phyloP scores from a whole-genome alignment of 805 yeast genomes.

The Candida maesae region DNA sequence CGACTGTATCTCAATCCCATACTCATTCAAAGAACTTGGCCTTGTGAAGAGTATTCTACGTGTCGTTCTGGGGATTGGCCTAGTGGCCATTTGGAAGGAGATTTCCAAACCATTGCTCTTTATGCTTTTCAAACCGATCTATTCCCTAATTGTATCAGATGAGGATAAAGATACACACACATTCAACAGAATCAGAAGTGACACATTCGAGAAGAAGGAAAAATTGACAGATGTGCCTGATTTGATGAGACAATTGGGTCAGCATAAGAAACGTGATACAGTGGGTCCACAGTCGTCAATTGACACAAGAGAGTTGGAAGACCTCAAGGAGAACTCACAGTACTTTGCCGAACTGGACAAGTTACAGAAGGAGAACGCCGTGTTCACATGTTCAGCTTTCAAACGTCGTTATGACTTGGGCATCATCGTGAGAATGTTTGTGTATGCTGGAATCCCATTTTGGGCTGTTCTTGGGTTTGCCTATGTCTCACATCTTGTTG shows the following conservation, averaged over 20 bases:
- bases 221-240: slow-evolving; percentile 19
- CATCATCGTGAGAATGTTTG: slow-evolving; percentile 68
- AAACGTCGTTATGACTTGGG: slow-evolving; percentile 68
- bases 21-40: slow-evolving; percentile 40
- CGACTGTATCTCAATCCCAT: slow-evolving; percentile 37
- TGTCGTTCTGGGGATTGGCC: slow-evolving; percentile 53
- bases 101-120: slow-evolving; percentile 65
- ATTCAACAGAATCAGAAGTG: slow-evolving; percentile 25
- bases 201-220: slow-evolving; percentile 24
- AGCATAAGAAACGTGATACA: slow-evolving; percentile 14
- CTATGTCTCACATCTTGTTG: slow-evolving; percentile 10
- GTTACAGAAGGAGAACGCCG: slow-evolving; percentile 20
- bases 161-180: slow-evolving; percentile 12
- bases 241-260: slow-evolving; percentile 16
- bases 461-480: slow-evolving; percentile 42
- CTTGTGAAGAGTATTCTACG: slow-evolving; percentile 40
- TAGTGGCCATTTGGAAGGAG: slow-evolving; percentile 71
- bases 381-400: slow-evolving; percentile 43
- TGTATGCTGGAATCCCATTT: slow-evolving; percentile 77
- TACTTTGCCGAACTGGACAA: slow-evolving; percentile 23
- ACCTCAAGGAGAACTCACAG: slow-evolving; percentile 12
- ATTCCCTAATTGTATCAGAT: slow-evolving; percentile 25
- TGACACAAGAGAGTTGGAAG: slow-evolving; percentile 24
- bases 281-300: slow-evolving; percentile 26
- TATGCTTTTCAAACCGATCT: slow-evolving; percentile 55